Percentiles rank a stretch among this genome's conserved stretches.
These are phyloP conservation scores for Tuber calosporum DNA, from an alignment of 495 filamentous ascomycete genomes.

Conservation along the genomic window DNA sequence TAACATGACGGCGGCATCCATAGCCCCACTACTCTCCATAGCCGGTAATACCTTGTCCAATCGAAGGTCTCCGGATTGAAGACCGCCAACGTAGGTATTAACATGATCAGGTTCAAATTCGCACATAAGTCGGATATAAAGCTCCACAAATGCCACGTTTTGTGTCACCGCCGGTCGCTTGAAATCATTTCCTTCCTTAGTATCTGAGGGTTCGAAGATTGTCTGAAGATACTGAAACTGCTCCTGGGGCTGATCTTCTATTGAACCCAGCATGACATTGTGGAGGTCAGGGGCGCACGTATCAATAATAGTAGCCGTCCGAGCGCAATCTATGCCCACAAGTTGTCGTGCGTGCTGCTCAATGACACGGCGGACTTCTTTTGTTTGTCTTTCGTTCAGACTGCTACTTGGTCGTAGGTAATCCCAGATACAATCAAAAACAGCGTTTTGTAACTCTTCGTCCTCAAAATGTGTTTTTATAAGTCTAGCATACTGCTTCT, in stretches of 20 bases:
- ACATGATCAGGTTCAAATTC: constrained; percentile 73
- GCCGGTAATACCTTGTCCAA: constrained; percentile 74
- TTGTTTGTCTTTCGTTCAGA: constrained; percentile 64
- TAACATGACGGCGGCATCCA: constrained; percentile 87
- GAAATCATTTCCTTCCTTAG: constrained; percentile 40
- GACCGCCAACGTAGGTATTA: constrained; percentile 69
- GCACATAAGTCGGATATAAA: constrained; percentile 87
- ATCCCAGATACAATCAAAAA: constrained; percentile 75
- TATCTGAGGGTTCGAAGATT: constrained; percentile 63
- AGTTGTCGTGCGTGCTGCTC: constrained; percentile 61
- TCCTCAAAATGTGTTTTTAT: constrained; percentile 82
- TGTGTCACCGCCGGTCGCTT: constrained; percentile 33
- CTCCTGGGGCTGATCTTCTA: constrained; percentile 55
- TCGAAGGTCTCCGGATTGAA: constrained; percentile 72
- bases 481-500: constrained; percentile 72
- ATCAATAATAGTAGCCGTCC: constrained; percentile 63
- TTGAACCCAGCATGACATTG: constrained; percentile 55
- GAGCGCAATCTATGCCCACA: constrained; percentile 59
- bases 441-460: constrained; percentile 58
- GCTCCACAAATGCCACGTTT: constrained; percentile 58
- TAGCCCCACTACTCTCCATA: constrained; percentile 79
- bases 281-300: constrained; percentile 64
- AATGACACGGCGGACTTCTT: constrained; percentile 67
- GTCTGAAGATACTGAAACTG: constrained; percentile 74
- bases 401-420: constrained; percentile 67